Evolutionary conservation across 345 rosid species (phyloP).

Genomic region (Turnera subulata): DNA sequence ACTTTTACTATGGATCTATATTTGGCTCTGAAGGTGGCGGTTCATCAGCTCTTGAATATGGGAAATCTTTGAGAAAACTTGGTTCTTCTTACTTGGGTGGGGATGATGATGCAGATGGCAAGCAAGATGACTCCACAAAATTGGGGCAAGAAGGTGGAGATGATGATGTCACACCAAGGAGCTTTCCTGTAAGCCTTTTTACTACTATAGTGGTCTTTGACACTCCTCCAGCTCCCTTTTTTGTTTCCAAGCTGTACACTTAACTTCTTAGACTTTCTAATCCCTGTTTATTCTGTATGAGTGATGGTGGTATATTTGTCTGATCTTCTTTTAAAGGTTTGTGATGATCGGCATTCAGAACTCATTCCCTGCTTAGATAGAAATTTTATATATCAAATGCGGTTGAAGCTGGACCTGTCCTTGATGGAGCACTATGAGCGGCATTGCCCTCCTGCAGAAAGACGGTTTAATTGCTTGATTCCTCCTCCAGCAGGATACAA

Average conservation of each 20-base stretch:
- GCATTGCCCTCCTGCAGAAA: slow-evolving; percentile 91
- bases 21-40: slow-evolving; percentile 58
- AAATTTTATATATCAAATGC: slow-evolving; percentile 79
- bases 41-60: slow-evolving; percentile 74
- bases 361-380: slow-evolving; percentile 93
- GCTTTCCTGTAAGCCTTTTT: slow-evolving; percentile 70
- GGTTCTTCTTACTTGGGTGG: slow-evolving; percentile 78
- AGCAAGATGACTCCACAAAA: slow-evolving; percentile 47
- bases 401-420: slow-evolving; percentile 90
- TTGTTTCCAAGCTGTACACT: not conserved
- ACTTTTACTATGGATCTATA: slow-evolving; percentile 60
- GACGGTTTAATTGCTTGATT: slow-evolving; percentile 87
- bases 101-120: slow-evolving; percentile 67
- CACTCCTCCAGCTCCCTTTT: slow-evolving; percentile 3
- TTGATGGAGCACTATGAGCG: slow-evolving; percentile 98
- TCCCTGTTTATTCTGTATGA: not conserved
- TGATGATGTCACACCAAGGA: slow-evolving; percentile 45
- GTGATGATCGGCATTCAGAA: slow-evolving; percentile 92
- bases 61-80: slow-evolving; percentile 68
- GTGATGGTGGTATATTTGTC: not conserved
- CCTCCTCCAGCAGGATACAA: slow-evolving; percentile 96
- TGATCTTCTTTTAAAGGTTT: slow-evolving; percentile 48
- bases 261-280: slow-evolving; percentile 10
- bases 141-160: slow-evolving; percentile 52
- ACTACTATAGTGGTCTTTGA: not conserved